Evolutionary conservation across 176 grass and related monocot species (phyloP).

Genomic region (Phyllostachys edulis): DNA sequence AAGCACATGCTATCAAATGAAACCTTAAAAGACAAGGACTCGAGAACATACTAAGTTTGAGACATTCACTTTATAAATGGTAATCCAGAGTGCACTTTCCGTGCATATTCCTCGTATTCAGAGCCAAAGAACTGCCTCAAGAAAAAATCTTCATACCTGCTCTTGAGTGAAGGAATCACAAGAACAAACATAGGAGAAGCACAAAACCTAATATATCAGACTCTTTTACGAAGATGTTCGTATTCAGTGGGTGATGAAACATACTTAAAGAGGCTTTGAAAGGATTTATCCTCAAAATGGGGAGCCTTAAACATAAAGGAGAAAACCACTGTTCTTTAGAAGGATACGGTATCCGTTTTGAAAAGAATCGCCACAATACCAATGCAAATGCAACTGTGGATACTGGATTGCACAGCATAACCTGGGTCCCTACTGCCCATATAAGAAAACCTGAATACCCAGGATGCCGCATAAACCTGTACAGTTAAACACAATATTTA

Average conservation of each 20-base stretch:
- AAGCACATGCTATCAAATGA: constrained; percentile 19
- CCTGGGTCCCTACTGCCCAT: constrained; percentile 88
- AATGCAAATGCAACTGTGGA: constrained; percentile 58
- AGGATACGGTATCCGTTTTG: constrained; percentile 89
- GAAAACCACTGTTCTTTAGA: not conserved
- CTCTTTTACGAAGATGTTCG: not conserved
- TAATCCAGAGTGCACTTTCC: constrained; percentile 69
- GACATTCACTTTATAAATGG: constrained; percentile 79
- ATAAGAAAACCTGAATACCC: constrained; percentile 87
- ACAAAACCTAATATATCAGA: not conserved
- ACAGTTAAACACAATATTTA: constrained; percentile 25
- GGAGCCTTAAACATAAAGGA: not conserved
- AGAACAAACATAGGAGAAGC: constrained; percentile 12
- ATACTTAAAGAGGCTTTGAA: not conserved
- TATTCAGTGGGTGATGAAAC: not conserved
- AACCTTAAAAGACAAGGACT: not conserved
- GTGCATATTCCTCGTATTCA: constrained; percentile 71
- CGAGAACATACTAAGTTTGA: constrained; percentile 35
- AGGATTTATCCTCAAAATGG: not conserved
- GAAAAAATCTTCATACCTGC: constrained; percentile 94
- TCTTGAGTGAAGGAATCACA: constrained; percentile 56
- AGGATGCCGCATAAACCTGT: constrained; percentile 90
- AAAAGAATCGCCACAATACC: constrained; percentile 80
- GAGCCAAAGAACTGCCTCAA: constrained; percentile 89
- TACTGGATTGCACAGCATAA: constrained; percentile 93